phyloP scores from a whole-genome alignment of 768 basidiomycete genomes.

The Tricholoma matsutake region DNA sequence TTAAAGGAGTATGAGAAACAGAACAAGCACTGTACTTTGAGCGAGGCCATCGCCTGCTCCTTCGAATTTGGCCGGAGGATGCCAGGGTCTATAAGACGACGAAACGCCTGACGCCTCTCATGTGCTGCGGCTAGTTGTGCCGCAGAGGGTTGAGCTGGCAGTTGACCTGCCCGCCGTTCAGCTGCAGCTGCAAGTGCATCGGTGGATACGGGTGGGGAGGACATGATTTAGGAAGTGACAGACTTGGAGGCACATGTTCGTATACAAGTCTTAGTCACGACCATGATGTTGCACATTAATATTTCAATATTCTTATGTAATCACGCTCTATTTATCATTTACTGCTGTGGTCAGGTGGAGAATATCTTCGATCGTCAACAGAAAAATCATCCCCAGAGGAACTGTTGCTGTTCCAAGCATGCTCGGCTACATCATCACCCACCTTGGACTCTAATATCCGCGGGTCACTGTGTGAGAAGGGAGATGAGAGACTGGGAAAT shows the following conservation, averaged over 20 bases:
- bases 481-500: conserved; percentile 38
- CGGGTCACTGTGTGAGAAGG: conserved; percentile 9
- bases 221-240: conserved; percentile 2
- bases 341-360: too few relatives aligned
- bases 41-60: conserved; percentile 53
- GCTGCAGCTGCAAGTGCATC: conserved; percentile 40
- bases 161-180: conserved; percentile 37
- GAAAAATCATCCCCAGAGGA: conserved; percentile 46
- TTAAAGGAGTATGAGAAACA: conserved; percentile 15
- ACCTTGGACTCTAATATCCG: conserved; percentile 18
- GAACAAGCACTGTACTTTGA: conserved; percentile 49
- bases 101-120: conserved; percentile 67
- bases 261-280: too few relatives aligned
- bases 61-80: conserved; percentile 70
- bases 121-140: conserved; percentile 49
- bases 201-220: conserved; percentile 13
- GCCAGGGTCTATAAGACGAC: conserved; percentile 76
- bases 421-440: conserved; percentile 27
- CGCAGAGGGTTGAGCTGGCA: conserved; percentile 32
- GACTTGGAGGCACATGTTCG: not conserved
- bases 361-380: conserved; percentile 15
- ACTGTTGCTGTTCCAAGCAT: conserved; percentile 58
- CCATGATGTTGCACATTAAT: too few relatives aligned
- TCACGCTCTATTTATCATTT: too few relatives aligned
- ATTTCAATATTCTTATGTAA: not conserved